These are phyloP conservation scores for Senna siamea DNA, from an alignment of 306 rosid genomes.

Conservation along the genomic window DNA sequence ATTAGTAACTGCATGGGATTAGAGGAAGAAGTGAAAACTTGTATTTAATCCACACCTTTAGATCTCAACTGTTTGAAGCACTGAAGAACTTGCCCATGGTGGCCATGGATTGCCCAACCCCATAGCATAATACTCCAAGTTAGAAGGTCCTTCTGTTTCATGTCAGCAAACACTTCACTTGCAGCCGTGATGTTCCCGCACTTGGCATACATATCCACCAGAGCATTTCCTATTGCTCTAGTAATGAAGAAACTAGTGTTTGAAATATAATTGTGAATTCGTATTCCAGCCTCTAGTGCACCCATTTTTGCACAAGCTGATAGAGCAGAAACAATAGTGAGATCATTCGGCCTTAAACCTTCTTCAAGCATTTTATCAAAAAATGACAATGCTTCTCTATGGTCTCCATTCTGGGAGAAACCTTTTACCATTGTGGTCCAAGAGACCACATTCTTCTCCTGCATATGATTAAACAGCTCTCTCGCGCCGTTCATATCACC, in stretches of 20 bases:
- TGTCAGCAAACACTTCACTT: slow-evolving; percentile 3
- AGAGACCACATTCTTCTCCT: slow-evolving; percentile 14
- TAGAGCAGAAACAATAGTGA: slow-evolving; percentile 19
- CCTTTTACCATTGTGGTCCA: slow-evolving; percentile 22
- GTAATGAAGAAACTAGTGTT: neutral
- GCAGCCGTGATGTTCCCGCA: slow-evolving; percentile 9
- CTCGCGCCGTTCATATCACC: slow-evolving; percentile 9
- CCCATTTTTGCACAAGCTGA: slow-evolving; percentile 16
- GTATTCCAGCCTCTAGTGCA: slow-evolving; percentile 5
- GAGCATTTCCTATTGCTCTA: neutral
- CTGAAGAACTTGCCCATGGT: neutral
- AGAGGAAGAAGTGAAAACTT: neutral
- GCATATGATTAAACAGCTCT: slow-evolving; percentile 13
- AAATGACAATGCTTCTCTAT: slow-evolving; percentile 18
- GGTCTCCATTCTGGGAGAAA: neutral
- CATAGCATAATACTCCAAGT: slow-evolving; percentile 13
- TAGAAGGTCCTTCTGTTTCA: slow-evolving; percentile 14
- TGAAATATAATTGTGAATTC: slow-evolving; percentile 16
- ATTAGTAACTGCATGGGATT: neutral
- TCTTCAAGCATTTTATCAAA: neutral
- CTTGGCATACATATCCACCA: slow-evolving; percentile 7
- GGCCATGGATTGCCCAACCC: slow-evolving; percentile 11
- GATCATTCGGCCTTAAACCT: slow-evolving; percentile 20
- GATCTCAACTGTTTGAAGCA: slow-evolving; percentile 7
- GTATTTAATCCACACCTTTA: neutral